Evolutionary conservation across 805 yeast species (phyloP).

Genomic region (Lipomyces anomalus): DNA sequence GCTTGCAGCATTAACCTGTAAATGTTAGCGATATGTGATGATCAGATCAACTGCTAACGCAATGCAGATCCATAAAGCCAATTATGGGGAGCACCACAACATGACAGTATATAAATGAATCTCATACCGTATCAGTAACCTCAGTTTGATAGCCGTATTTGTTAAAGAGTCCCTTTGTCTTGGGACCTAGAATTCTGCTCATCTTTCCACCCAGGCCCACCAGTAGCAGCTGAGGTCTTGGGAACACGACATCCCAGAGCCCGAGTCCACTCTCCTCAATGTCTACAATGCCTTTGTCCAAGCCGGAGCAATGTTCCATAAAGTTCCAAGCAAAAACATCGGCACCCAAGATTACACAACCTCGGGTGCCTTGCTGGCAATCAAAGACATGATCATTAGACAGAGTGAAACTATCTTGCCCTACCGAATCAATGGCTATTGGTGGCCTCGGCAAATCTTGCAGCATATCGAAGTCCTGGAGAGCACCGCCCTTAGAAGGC

Average conservation of each 20-base stretch:
- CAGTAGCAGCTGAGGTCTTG: slow-evolving; percentile 71
- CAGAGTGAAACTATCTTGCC: slow-evolving; percentile 12
- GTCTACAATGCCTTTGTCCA: slow-evolving; percentile 51
- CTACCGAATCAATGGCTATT: slow-evolving; percentile 18
- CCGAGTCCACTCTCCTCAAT: slow-evolving; percentile 43
- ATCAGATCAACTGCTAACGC: no score
- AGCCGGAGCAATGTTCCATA: slow-evolving; percentile 36
- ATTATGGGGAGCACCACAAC: neutral
- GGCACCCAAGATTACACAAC: slow-evolving; percentile 36
- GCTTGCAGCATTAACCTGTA: slow-evolving; percentile 50
- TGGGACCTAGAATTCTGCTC: slow-evolving; percentile 57
- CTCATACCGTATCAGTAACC: slow-evolving; percentile 53
- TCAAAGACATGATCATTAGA: slow-evolving; percentile 14
- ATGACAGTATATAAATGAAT: no score
- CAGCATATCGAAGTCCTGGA: slow-evolving; percentile 23
- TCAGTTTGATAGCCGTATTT: slow-evolving; percentile 66
- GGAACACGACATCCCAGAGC: slow-evolving; percentile 53
- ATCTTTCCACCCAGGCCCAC: slow-evolving; percentile 60
- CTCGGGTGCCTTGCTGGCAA: slow-evolving; percentile 39
- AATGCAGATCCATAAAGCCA: no score
- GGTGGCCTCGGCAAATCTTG: slow-evolving; percentile 23
- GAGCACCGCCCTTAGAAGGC: slow-evolving; percentile 22
- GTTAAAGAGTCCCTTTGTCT: slow-evolving; percentile 45
- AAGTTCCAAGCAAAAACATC: slow-evolving; percentile 60
- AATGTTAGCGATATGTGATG: no score